Percentiles rank a stretch among this genome's conserved stretches.
phyloP scores from a whole-genome alignment of 306 rosid species.

The Vigna hirtella region DNA sequence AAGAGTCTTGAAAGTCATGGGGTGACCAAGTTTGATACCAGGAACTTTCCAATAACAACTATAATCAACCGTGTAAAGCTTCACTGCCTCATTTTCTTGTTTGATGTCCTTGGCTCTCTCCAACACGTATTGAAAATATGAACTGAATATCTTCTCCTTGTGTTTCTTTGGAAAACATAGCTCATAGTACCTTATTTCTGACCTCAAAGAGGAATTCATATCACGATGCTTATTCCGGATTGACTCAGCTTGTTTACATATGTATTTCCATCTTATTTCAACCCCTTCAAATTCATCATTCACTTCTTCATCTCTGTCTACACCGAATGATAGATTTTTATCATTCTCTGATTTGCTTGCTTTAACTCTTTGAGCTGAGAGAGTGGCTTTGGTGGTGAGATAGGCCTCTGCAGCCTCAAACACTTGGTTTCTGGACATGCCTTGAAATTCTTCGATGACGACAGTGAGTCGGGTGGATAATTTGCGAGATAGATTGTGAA shows the following conservation, averaged over 20 bases:
- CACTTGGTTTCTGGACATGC: slow-evolving; percentile 49
- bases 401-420: slow-evolving; percentile 60
- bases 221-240: neutral
- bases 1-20: slow-evolving; percentile 54
- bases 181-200: slow-evolving; percentile 41
- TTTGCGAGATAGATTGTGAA: neutral
- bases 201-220: neutral
- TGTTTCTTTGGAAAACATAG: slow-evolving; percentile 52
- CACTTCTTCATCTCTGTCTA: slow-evolving; percentile 51
- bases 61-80: slow-evolving; percentile 41
- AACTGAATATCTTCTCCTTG: slow-evolving; percentile 45
- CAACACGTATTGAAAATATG: slow-evolving; percentile 51
- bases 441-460: slow-evolving; percentile 50
- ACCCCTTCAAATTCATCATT: slow-evolving; percentile 49
- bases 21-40: slow-evolving; percentile 48
- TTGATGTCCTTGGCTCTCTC: slow-evolving; percentile 51
- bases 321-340: slow-evolving; percentile 33
- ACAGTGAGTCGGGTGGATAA: slow-evolving; percentile 47
- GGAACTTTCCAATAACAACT: neutral
- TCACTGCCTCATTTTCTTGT: slow-evolving; percentile 44
- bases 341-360: slow-evolving; percentile 45
- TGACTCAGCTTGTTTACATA: slow-evolving; percentile 31
- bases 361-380: slow-evolving; percentile 41
- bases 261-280: slow-evolving; percentile 49
- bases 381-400: slow-evolving; percentile 47